phyloP scores from a whole-genome alignment of 2,329 filamentous ascomycete species.

The Lachnellula occidentalis region DNA sequence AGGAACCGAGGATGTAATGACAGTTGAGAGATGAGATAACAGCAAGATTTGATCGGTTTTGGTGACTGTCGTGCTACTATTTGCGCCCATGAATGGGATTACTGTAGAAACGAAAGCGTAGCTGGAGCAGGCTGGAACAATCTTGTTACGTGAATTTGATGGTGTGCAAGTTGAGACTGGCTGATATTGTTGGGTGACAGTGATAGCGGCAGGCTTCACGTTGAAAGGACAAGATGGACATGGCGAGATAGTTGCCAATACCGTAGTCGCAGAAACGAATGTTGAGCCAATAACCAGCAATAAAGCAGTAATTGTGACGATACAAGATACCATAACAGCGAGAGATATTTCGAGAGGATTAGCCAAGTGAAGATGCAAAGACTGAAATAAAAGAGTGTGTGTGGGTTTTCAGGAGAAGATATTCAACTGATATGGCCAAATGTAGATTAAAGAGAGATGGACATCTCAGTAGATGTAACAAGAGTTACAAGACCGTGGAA shows the following conservation, averaged over 20 bases:
- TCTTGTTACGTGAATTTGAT: not conserved
- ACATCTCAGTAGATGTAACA: no score
- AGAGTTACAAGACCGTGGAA: no score
- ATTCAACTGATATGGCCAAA: no score
- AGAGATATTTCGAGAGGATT: not conserved
- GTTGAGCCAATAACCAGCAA: not conserved
- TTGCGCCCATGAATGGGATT: conserved; percentile 2
- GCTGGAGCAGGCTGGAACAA: not conserved
- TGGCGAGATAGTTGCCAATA: conserved; percentile 8
- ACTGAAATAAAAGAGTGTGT: no score
- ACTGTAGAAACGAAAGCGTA: conserved; percentile 13
- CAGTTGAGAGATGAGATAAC: conserved; percentile 1
- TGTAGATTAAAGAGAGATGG: no score
- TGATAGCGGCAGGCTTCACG: conserved; percentile 3
- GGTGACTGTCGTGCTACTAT: conserved; percentile 5
- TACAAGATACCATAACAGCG: not conserved
- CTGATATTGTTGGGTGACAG: conserved; percentile 13
- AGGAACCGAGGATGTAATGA: conserved; percentile 2
- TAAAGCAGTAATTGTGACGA: not conserved
- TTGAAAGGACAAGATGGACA: conserved; percentile 8
- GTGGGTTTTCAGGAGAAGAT: no score
- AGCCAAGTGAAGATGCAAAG: no score
- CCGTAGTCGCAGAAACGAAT: not conserved
- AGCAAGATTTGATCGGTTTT: conserved; percentile 8
- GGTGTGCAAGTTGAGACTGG: conserved; percentile 12